Evolutionary conservation across 2,329 filamentous ascomycete species (phyloP).

Genomic region (Aureobasidium mangrovei): DNA sequence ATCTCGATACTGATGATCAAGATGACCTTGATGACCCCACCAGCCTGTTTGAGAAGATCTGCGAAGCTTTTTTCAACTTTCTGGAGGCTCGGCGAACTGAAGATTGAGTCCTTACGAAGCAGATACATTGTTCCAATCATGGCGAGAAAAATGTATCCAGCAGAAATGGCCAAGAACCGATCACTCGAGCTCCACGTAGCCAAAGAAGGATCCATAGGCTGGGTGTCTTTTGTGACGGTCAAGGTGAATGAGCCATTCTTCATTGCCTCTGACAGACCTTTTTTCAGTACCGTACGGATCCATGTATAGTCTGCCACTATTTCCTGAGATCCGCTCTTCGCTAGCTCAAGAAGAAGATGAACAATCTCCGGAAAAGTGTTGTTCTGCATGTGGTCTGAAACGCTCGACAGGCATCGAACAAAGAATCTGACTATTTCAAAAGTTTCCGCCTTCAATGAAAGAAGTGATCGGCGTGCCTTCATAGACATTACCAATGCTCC

Average conservation of each 20-base stretch:
- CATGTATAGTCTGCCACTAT: neutral
- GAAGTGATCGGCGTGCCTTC: constrained; percentile 15
- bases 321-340: neutral
- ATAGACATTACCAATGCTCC: constrained; percentile 14
- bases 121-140: constrained; percentile 71
- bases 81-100: constrained; percentile 47
- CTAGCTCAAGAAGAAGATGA: neutral
- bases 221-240: constrained; percentile 6
- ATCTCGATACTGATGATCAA: constrained; percentile 98
- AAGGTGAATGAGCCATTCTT: constrained; percentile 14
- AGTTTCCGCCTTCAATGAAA: constrained; percentile 2
- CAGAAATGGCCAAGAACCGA: constrained; percentile 62
- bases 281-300: neutral
- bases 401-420: neutral
- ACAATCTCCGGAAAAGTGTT: neutral
- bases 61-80: constrained; percentile 65
- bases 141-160: constrained; percentile 73
- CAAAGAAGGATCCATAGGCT: constrained; percentile 30
- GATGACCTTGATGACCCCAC: constrained; percentile 95
- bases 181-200: constrained; percentile 43
- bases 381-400: neutral
- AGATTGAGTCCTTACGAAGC: constrained; percentile 60
- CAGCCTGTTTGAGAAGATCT: constrained; percentile 82
- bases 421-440: neutral
- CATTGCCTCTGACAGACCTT: neutral